A percentile compares a stretch with the other conserved stretches of the same genome.
Evolutionary conservation across 106 monocot species (phyloP).

Genomic region (Platanthera zijinensis): DNA sequence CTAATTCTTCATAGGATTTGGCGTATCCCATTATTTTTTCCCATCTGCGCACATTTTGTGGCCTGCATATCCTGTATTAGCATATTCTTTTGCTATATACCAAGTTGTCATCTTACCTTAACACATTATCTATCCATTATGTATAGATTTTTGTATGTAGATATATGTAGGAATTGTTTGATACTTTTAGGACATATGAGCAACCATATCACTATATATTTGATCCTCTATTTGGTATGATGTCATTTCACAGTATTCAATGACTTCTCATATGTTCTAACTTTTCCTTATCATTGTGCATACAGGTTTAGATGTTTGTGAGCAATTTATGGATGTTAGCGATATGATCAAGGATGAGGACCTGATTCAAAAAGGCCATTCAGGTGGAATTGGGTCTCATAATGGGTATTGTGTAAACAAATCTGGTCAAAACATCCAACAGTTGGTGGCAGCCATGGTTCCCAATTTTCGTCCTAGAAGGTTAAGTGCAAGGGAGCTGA

Average conservation of each 20-base stretch:
- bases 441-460: slow-evolving; percentile 86
- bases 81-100: not conserved
- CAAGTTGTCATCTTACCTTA: not conserved
- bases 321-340: slow-evolving; percentile 96
- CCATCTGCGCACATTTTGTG: not conserved
- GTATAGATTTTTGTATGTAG: not conserved
- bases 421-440: slow-evolving; percentile 76
- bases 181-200: not conserved
- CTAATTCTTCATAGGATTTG: not conserved
- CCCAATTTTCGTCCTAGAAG: slow-evolving; percentile 56
- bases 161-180: not conserved
- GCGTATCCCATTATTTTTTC: not conserved
- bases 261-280: not conserved
- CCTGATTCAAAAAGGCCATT: slow-evolving; percentile 49
- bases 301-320: slow-evolving; percentile 94
- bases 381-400: slow-evolving; percentile 35
- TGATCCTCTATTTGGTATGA: not conserved
- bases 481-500: slow-evolving; percentile 86
- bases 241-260: not conserved
- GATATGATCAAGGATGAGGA: slow-evolving; percentile 97
- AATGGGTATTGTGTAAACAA: slow-evolving; percentile 35
- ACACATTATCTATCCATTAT: not conserved
- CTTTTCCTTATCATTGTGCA: not conserved
- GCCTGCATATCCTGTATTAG: not conserved
- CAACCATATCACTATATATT: not conserved